Percentiles rank a stretch among this genome's conserved stretches.
phyloP scores from a whole-genome alignment of 192 early-diverging fungal genomes.

The Chytriomyces confervae region DNA sequence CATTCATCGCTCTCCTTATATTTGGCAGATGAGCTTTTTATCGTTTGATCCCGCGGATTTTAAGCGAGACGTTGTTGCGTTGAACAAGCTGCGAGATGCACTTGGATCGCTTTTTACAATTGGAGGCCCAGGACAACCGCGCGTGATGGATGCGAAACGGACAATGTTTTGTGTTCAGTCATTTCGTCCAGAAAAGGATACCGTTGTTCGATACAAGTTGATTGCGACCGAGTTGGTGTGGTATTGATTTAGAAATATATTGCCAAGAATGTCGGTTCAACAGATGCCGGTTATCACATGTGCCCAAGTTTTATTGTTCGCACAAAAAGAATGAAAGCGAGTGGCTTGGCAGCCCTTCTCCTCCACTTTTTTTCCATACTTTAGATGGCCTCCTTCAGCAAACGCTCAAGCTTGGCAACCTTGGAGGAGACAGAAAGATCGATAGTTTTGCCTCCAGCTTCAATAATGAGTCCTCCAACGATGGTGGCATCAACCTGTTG shows the following conservation, averaged over 20 bases:
- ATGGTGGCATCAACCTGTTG: constrained; percentile 84
- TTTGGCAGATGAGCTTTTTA: background rate
- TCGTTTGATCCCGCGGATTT: background rate
- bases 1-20: background rate
- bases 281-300: too few species aligned
- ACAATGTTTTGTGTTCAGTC: background rate
- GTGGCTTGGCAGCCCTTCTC: too few species aligned
- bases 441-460: constrained; percentile 97
- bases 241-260: background rate
- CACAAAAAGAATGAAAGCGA: too few species aligned
- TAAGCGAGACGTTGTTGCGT: background rate
- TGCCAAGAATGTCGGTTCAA: too few species aligned
- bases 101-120: background rate
- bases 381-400: constrained; percentile 73
- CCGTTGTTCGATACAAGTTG: background rate
- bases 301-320: too few species aligned
- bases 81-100: background rate
- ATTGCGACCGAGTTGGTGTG: background rate
- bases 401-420: constrained; percentile 94
- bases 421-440: constrained; percentile 95
- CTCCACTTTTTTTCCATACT: background rate
- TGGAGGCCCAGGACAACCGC: background rate
- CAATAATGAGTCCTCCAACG: constrained; percentile 94
- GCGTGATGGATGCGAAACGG: background rate
- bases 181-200: background rate